Evolutionary conservation across 768 basidiomycete genomes (phyloP).

Genomic region (Boletus rex-veris): DNA sequence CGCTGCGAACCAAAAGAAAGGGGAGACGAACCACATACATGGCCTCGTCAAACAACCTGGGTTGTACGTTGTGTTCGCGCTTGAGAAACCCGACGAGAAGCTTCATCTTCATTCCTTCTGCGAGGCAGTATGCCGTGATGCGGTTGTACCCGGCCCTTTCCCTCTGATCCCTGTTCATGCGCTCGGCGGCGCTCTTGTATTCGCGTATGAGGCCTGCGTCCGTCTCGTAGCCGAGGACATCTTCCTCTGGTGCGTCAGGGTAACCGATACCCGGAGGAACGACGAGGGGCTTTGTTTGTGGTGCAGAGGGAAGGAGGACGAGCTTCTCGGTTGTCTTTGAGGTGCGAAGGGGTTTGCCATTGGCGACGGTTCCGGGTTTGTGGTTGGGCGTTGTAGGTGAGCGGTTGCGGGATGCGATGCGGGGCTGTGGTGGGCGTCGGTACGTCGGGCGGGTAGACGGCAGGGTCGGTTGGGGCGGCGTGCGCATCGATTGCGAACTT

Average conservation of each 20-base stretch:
- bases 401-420: slow-evolving; percentile 15
- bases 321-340: slow-evolving; percentile 92
- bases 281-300: slow-evolving; percentile 73
- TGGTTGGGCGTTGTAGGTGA: slow-evolving; percentile 14
- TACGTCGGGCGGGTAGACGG: slow-evolving; percentile 19
- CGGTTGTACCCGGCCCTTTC: slow-evolving; percentile 77
- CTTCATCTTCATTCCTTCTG: slow-evolving; percentile 83
- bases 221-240: slow-evolving; percentile 59
- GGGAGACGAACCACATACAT: slow-evolving; percentile 67
- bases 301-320: slow-evolving; percentile 84
- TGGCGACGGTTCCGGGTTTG: slow-evolving; percentile 16
- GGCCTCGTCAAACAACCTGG: slow-evolving; percentile 88
- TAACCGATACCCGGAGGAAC: slow-evolving; percentile 15
- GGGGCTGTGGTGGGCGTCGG: slow-evolving; percentile 24
- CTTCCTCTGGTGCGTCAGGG: slow-evolving; percentile 37
- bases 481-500: slow-evolving; percentile 1
- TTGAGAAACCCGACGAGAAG: slow-evolving; percentile 81
- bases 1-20: background rate
- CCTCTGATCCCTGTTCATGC: slow-evolving; percentile 84
- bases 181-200: slow-evolving; percentile 80
- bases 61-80: slow-evolving; percentile 87
- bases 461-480: slow-evolving; percentile 23
- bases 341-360: slow-evolving; percentile 63
- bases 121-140: slow-evolving; percentile 86
- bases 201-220: slow-evolving; percentile 62